A percentile compares a stretch with the other conserved stretches of the same genome.
These are phyloP conservation scores for Aethionema arabicum DNA, from an alignment of 345 rosid species.

Conservation along the genomic window DNA sequence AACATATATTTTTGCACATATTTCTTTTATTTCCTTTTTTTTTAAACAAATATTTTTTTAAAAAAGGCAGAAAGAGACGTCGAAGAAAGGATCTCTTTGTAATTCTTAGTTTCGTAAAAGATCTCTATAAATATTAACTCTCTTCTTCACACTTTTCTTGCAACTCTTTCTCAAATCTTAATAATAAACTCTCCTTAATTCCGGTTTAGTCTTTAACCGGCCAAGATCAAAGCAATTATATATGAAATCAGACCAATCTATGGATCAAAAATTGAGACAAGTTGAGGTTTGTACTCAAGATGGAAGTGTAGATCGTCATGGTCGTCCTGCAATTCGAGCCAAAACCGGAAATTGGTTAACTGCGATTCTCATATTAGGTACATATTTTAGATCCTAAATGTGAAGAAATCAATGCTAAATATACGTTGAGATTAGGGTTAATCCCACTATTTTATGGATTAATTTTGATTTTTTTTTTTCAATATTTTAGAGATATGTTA, in stretches of 20 bases:
- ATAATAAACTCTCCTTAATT: not conserved
- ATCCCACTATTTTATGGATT: too few species aligned
- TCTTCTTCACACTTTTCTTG: slow-evolving; percentile 32
- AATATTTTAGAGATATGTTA: too few species aligned
- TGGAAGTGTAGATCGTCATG: slow-evolving; percentile 78
- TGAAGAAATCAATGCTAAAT: too few species aligned
- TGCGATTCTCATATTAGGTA: slow-evolving; percentile 75
- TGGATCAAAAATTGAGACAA: slow-evolving; percentile 43
- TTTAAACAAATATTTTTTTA: not conserved
- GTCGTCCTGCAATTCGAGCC: slow-evolving; percentile 60
- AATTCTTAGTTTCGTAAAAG: not conserved
- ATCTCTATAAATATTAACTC: slow-evolving; percentile 32
- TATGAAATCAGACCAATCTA: slow-evolving; percentile 18
- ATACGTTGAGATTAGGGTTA: too few species aligned
- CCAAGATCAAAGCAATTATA: too few species aligned
- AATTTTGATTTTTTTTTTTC: too few species aligned
- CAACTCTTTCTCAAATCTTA: slow-evolving; percentile 22
- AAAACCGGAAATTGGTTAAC: slow-evolving; percentile 85
- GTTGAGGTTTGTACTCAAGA: slow-evolving; percentile 56
- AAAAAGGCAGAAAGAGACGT: slow-evolving; percentile 36
- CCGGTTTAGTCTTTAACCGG: slow-evolving; percentile 13
- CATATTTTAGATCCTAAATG: not conserved
- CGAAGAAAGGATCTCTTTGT: slow-evolving; percentile 33
- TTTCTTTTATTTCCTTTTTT: not conserved
- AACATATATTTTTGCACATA: slow-evolving; percentile 18